Evolutionary conservation across 116 monocot genomes (phyloP), one percentile per base, ranked within the genome.

Genomic region (Zostera marina): DNA sequence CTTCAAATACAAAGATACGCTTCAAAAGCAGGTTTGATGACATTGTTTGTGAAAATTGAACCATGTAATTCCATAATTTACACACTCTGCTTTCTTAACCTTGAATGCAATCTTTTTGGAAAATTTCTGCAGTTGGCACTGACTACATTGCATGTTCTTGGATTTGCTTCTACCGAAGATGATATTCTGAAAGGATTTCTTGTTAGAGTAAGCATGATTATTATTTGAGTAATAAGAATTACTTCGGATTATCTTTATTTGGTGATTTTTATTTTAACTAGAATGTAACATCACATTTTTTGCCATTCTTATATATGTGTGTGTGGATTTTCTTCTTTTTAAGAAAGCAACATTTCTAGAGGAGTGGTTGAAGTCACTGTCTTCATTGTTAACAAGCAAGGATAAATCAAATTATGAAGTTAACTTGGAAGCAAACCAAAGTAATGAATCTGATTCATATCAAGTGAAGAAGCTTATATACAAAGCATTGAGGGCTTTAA

Each of bases 81-180:
- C 17, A 12, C 38, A 22, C 41, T 53, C 66, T 42, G 11, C 8
- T 20, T 16, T 66, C 11, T 22, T n/a, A 57, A 22, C 42, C 8
- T 25, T 62, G 17, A 49, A 3, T 32, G 39, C 43, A 44, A 6
- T 19, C 11, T 68, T 42, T 7, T 61, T 17, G 22, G 25, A 58
- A 48, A 41, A n/a, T 60, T 9, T 59, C 42, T 75, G 0, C 79
- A 93, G 93, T 59, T 93, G 65, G 62, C 61, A 43, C 74, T 81
- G 57, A 84, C 81, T n/a, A 74, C 76, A 21, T 69, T 87, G 58
- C 93, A 88, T 79, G 79, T 93, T 42, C 74, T 93, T 73, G 69
- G 83, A 58, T 74, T 93, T 75, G 74, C 66, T 43, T 75, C 81
- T 47, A 44, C 57, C 8, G 39, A 68, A 21, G 93, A 88, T 73